Percentiles rank a stretch among this genome's conserved stretches.
Conservation (phyloP, 2,329 filamentous ascomycete genomes). For the Tolypocladium amazonense region DNA sequence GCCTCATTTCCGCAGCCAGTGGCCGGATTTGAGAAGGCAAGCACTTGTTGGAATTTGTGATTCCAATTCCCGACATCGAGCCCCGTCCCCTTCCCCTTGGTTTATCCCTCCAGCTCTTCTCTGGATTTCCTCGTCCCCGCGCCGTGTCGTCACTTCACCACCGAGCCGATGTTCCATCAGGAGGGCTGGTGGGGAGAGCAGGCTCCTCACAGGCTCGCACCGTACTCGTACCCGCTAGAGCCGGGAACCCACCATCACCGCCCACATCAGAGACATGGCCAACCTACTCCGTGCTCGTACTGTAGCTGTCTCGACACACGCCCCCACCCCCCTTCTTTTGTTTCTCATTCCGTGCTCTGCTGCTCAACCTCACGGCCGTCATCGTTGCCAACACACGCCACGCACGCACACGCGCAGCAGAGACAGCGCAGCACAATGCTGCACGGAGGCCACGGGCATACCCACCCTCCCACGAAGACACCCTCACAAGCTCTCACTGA, state of each 20-base stretch:
- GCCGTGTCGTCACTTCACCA: not conserved
- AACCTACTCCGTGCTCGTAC: not conserved
- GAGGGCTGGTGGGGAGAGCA: not conserved
- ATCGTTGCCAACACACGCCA: not conserved
- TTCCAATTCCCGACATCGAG: not conserved
- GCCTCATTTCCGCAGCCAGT: not conserved
- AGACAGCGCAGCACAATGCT: not conserved
- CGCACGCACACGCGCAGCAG: not conserved
- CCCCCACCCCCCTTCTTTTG: not conserved
- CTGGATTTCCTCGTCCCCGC: not conserved
- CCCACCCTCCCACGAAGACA: not conserved
- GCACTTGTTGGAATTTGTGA: not conserved
- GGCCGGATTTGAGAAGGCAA: not conserved
- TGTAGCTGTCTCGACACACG: not conserved
- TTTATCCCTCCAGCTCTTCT: not conserved
- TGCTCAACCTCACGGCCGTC: not conserved
- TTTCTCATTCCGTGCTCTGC: not conserved
- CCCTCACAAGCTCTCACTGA: not conserved
- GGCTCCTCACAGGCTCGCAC: not conserved
- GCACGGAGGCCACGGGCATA: not conserved
- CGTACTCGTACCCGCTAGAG: not conserved
- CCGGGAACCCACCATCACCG: not conserved
- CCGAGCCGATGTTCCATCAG: not conserved
- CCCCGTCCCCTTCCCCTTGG: not conserved
- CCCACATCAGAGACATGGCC: not conserved